Evolutionary conservation across 1,284 basidiomycete species (phyloP).

Genomic region (Taiwanofungus camphoratus): DNA sequence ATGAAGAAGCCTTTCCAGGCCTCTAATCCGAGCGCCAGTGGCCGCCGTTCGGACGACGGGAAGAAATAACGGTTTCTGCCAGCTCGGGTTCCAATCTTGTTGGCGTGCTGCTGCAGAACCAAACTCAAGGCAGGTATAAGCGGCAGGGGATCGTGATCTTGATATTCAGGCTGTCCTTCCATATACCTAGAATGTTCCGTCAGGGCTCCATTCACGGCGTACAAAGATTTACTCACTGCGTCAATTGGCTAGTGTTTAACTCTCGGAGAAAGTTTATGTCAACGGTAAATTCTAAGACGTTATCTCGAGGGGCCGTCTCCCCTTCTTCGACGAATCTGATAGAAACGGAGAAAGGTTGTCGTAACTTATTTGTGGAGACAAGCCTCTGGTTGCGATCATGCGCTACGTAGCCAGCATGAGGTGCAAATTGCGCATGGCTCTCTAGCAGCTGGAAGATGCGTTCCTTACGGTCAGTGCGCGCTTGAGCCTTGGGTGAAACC

Average conservation of each 20-base stretch:
- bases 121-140: constrained; percentile 61
- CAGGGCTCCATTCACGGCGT: too few relatives aligned
- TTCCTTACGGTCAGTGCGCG: constrained; percentile 41
- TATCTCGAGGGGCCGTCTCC: constrained; percentile 35
- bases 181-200: constrained; percentile 39
- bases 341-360: constrained; percentile 45
- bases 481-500: constrained; percentile 45
- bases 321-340: constrained; percentile 53
- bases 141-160: constrained; percentile 45
- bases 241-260: constrained; percentile 38
- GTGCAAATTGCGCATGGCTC: constrained; percentile 33
- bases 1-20: constrained; percentile 64
- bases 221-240: constrained; percentile 43
- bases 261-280: constrained; percentile 42
- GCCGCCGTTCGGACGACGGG: constrained; percentile 19
- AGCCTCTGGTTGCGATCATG: constrained; percentile 58
- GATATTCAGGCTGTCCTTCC: constrained; percentile 36
- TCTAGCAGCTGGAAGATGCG: constrained; percentile 62
- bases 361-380: constrained; percentile 49
- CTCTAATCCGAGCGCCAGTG: constrained; percentile 43
- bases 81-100: constrained; percentile 48
- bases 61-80: constrained; percentile 65
- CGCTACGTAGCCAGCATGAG: constrained; percentile 43
- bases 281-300: constrained; percentile 46
- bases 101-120: constrained; percentile 53